These are phyloP conservation scores for Haplographium delicatum DNA, from an alignment of 495 filamentous ascomycete species.

Conservation along the genomic window DNA sequence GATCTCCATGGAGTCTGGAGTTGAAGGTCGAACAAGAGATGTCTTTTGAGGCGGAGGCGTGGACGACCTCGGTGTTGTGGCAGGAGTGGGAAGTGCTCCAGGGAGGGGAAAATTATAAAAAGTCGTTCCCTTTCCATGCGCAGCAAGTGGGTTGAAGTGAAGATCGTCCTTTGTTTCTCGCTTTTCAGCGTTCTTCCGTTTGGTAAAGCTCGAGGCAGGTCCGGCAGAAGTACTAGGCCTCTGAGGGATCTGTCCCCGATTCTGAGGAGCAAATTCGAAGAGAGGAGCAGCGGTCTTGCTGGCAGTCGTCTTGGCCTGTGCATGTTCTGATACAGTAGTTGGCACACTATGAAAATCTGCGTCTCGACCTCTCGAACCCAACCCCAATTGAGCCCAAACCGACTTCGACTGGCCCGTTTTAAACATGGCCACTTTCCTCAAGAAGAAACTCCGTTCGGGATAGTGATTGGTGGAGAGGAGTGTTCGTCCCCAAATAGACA, in stretches of 20 bases:
- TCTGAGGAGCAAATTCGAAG: constrained; percentile 10
- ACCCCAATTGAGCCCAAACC: constrained; percentile 13
- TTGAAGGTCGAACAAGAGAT: constrained; percentile 28
- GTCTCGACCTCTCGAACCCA: constrained; percentile 22
- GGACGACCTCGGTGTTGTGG: constrained; percentile 31
- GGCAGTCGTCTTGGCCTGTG: constrained; percentile 17
- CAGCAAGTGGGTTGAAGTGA: constrained; percentile 30
- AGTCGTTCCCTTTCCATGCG: constrained; percentile 24
- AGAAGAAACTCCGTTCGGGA: not conserved
- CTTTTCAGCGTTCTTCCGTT: constrained; percentile 23
- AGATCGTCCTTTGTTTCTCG: constrained; percentile 45
- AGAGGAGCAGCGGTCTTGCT: constrained; percentile 2
- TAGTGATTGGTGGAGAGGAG: constrained; percentile 14
- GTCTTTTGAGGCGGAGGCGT: constrained; percentile 20
- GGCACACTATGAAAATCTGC: constrained; percentile 22
- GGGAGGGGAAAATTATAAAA: constrained; percentile 29
- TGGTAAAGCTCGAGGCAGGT: constrained; percentile 8
- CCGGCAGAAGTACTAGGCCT: constrained; percentile 25
- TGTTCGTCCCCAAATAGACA: constrained; percentile 3
- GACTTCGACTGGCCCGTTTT: constrained; percentile 5
- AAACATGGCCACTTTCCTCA: constrained; percentile 1
- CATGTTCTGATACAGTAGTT: constrained; percentile 23
- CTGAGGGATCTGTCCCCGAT: constrained; percentile 14
- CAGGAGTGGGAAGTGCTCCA: constrained; percentile 38
- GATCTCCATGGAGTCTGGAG: constrained; percentile 35